These are phyloP conservation scores for Ophiostoma tasmaniense DNA, from an alignment of 2,329 filamentous ascomycete species.

Conservation along the genomic window DNA sequence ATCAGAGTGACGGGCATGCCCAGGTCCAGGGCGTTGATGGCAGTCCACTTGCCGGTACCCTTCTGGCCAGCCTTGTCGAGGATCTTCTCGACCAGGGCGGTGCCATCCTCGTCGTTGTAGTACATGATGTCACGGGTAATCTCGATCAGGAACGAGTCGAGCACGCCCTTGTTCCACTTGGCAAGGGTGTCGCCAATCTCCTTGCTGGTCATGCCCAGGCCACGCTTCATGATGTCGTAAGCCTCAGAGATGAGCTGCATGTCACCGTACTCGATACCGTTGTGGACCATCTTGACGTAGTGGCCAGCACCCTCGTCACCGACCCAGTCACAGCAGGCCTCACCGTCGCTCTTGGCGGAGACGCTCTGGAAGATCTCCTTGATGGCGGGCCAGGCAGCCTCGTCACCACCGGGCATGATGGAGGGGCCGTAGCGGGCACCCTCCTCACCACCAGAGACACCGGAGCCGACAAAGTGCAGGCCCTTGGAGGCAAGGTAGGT, in stretches of 20 bases:
- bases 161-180: slow-evolving; percentile 97
- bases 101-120: slow-evolving; percentile 92
- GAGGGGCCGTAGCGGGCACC: slow-evolving; percentile 96
- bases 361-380: slow-evolving; percentile 99
- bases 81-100: slow-evolving; percentile 94
- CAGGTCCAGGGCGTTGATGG: slow-evolving; percentile 96
- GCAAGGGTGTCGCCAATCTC: slow-evolving; percentile 92
- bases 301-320: slow-evolving; percentile 98
- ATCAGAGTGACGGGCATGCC: slow-evolving; percentile 98
- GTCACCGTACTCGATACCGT: slow-evolving; percentile 99
- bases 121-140: slow-evolving; percentile 98
- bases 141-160: slow-evolving; percentile 98
- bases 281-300: slow-evolving; percentile 99
- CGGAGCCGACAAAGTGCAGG: slow-evolving; percentile 89
- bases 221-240: slow-evolving; percentile 99
- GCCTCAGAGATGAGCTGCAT: slow-evolving; percentile 99
- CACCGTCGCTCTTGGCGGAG: slow-evolving; percentile 91
- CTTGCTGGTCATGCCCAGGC: slow-evolving; percentile 78
- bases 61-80: slow-evolving; percentile 98
- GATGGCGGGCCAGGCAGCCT: slow-evolving; percentile 95
- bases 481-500: slow-evolving; percentile 80
- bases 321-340: slow-evolving; percentile 99
- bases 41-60: slow-evolving; percentile 99
- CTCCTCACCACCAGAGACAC: slow-evolving; percentile 98
- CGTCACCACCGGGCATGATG: slow-evolving; percentile 97